Conservation (phyloP, 352 stramenopile species). For the Phytophthora rubi region DNA sequence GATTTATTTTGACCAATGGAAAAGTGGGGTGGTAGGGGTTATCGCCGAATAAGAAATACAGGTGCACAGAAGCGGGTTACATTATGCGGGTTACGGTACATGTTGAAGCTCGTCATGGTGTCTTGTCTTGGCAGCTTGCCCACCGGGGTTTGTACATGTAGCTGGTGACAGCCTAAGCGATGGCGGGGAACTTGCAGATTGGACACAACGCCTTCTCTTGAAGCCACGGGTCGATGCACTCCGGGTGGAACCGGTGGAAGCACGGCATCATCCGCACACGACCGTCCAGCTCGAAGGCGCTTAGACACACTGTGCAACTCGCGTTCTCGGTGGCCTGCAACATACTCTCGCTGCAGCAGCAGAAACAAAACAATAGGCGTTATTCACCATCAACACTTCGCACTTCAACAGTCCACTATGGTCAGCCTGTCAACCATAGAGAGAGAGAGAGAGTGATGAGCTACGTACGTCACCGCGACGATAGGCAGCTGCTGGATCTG, state of each 20-base stretch:
- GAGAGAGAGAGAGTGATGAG: not conserved
- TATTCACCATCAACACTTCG: not conserved
- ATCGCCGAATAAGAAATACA: slow-evolving; percentile 4
- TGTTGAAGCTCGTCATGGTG: not conserved
- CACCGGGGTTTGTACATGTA: not conserved
- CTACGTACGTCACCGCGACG: slow-evolving; percentile 65
- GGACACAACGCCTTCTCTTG: slow-evolving; percentile 72
- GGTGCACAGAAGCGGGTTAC: not conserved
- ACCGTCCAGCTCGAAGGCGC: slow-evolving; percentile 46
- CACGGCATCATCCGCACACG: slow-evolving; percentile 73
- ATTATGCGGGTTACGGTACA: slow-evolving; percentile 24
- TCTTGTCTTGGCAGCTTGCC: not conserved
- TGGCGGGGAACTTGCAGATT: slow-evolving; percentile 80
- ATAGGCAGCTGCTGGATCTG: slow-evolving; percentile 74
- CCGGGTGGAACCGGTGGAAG: slow-evolving; percentile 81
- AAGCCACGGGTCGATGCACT: slow-evolving; percentile 84
- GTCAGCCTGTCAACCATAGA: not conserved
- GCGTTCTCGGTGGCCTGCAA: slow-evolving; percentile 54
- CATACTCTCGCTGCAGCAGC: slow-evolving; percentile 64
- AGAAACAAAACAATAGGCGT: not conserved
- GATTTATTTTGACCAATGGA: slow-evolving; percentile 10
- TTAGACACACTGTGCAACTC: slow-evolving; percentile 73
- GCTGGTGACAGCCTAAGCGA: slow-evolving; percentile 39
- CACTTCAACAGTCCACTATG: not conserved
- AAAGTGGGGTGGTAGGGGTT: not conserved